Percentiles rank a stretch among this genome's conserved stretches.
These are phyloP conservation scores for Venturia oleaginea DNA, from an alignment of 2,329 filamentous ascomycete genomes.

Conservation along the genomic window DNA sequence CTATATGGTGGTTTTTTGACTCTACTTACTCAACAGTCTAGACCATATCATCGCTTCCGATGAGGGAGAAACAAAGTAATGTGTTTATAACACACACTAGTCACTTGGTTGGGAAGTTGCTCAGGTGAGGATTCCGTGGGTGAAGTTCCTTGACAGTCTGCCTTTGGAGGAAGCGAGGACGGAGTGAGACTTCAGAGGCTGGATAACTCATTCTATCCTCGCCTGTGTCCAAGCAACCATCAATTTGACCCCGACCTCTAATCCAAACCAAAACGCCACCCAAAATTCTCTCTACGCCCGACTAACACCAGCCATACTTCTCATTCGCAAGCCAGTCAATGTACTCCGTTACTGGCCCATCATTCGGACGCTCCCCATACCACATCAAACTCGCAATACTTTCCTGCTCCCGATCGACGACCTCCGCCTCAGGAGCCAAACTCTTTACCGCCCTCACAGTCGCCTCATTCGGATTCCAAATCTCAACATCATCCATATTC, in stretches of 20 bases:
- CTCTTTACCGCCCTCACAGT: conserved; percentile 32
- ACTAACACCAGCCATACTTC: conserved; percentile 69
- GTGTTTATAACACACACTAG: too few species aligned
- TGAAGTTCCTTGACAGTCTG: not conserved
- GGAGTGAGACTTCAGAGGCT: too few species aligned
- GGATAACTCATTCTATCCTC: not conserved
- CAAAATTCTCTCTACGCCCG: not conserved
- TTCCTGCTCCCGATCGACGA: conserved; percentile 51
- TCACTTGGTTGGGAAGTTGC: not conserved
- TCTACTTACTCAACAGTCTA: too few species aligned
- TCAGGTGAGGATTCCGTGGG: not conserved
- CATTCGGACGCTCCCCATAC: conserved; percentile 46
- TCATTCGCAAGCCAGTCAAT: conserved; percentile 68
- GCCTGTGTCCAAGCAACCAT: not conserved
- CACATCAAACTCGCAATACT: conserved; percentile 66
- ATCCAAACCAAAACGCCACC: not conserved
- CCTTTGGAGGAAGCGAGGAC: not conserved
- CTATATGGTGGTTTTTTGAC: too few species aligned
- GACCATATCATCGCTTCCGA: too few species aligned
- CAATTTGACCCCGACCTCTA: not conserved
- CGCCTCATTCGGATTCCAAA: conserved; percentile 70
- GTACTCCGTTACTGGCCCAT: conserved; percentile 36
- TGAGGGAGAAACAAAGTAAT: too few species aligned
- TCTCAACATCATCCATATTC: conserved; percentile 59
- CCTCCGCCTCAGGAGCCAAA: conserved; percentile 39